Conservation (phyloP, 352 stramenopile species). For the Elongisporangium anandrum region DNA sequence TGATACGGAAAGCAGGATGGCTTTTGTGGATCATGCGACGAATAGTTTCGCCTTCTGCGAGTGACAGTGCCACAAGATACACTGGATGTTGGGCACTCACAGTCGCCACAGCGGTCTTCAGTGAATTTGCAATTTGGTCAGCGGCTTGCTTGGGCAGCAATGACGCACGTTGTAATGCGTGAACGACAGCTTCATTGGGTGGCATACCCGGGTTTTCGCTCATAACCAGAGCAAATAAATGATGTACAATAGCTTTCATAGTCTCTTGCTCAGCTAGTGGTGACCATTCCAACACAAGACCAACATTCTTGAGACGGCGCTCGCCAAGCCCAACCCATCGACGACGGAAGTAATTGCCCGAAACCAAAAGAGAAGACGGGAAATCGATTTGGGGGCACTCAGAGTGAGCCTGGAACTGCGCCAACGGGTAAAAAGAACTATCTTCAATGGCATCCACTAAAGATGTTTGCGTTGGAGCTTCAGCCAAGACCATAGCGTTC, state of each 20-base stretch:
- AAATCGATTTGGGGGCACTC: conserved; percentile 77
- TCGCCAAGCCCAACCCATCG: conserved; percentile 86
- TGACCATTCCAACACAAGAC: conserved; percentile 86
- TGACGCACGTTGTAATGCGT: conserved; percentile 30
- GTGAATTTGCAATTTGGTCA: conserved; percentile 20
- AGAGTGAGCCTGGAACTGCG: conserved; percentile 66
- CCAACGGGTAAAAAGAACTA: conserved; percentile 75
- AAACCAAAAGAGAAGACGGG: conserved; percentile 61
- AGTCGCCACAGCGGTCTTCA: conserved; percentile 41
- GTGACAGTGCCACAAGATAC: conserved; percentile 94
- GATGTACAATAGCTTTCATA: conserved; percentile 63
- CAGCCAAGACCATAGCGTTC: conserved; percentile 41
- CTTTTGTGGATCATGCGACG: conserved; percentile 93
- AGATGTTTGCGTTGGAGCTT: conserved; percentile 1
- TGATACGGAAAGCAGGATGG: conserved; percentile 68
- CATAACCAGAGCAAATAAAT: conserved; percentile 59
- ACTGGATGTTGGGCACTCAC: conserved; percentile 40
- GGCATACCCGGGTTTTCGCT: conserved; percentile 21
- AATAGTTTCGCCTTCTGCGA: conserved; percentile 97
- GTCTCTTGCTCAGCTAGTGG: conserved; percentile 66
- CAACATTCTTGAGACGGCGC: conserved; percentile 86
- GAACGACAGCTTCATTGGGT: conserved; percentile 70
- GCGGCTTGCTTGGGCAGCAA: neutral
- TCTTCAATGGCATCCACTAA: conserved; percentile 30
- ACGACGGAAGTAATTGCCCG: conserved; percentile 87